Evolutionary conservation across 1,284 basidiomycete genomes (phyloP).

Genomic region (Ustilago bromivora): DNA sequence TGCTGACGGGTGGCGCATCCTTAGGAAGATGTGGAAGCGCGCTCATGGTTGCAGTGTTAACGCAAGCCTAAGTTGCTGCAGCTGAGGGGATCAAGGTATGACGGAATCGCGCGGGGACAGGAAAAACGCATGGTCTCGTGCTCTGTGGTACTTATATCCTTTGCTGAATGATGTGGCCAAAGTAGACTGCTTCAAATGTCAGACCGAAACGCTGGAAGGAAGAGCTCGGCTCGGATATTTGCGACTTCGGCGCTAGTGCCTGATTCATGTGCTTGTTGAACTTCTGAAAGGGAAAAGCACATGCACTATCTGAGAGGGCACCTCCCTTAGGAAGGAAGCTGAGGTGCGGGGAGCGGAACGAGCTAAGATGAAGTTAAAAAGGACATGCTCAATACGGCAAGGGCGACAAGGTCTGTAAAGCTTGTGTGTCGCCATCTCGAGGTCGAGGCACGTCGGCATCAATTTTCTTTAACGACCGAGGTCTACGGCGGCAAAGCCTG

Average conservation of each 20-base stretch:
- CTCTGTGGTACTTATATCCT: background rate
- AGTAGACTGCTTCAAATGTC: background rate
- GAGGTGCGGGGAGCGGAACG: background rate
- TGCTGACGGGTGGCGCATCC: conserved; percentile 25
- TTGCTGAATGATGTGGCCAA: background rate
- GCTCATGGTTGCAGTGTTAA: conserved; percentile 17
- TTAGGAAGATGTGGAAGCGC: conserved; percentile 25
- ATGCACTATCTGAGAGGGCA: no score
- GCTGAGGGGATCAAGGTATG: background rate
- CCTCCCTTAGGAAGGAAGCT: background rate
- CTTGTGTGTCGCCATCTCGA: conserved; percentile 25
- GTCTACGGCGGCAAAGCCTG: background rate
- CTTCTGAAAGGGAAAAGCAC: no score
- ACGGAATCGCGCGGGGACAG: background rate
- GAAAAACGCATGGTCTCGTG: no score
- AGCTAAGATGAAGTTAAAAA: no score
- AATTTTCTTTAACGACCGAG: background rate
- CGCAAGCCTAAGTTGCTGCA: background rate
- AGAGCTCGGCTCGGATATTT: conserved; percentile 1
- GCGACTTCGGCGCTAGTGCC: conserved; percentile 7
- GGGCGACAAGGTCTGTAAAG: background rate
- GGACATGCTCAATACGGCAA: background rate
- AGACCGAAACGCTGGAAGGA: conserved; percentile 8
- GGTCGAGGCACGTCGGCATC: conserved; percentile 13
- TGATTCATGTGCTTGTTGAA: conserved; percentile 5